Base-by-base conservation (phyloP, 176 grass and related monocot species). In the Stipa capillata region DNA sequence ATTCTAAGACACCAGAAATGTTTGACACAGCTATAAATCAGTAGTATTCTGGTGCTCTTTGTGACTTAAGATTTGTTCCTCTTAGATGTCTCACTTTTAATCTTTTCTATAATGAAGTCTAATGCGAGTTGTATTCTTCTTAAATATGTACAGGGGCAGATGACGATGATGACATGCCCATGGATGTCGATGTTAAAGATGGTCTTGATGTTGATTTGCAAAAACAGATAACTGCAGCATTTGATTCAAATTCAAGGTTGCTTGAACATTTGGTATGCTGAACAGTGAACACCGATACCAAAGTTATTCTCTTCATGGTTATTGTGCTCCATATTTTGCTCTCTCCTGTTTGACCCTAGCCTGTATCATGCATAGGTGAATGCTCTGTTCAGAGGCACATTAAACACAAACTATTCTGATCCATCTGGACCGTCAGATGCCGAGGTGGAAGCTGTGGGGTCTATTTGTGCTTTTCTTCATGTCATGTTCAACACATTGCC, bases 401-500 rank as follows among this genome's bases (percentile, higher is more conserved):
- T 77, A 70, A 85, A 41, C 81, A 93, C 76, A 72, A 68, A 80
- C 58, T 77, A 84, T 89, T 87, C 81, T 44, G 76, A 82, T 83
- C 53, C 39, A 69, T 43, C 88, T 82, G 88, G 42, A 33, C 90
- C 81, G 6, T 87, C 96, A 82, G 79, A 88, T 77, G 82, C 69
- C 8, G 94, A 92, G 41, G 87, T 92, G 71, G 92, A 98, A 85
- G 90, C 92, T 63, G 88, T 99, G 72, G 87, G 88, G 63, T 94
- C 92, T 85, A 90, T 91, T 82, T 99, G 96, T 86, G 90, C 92
- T 77, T 99, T 99, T 74, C 90, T 99, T 83, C 92, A 95, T 89
- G 85, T 92, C 47, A 81, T 84, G 76, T 93, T 93, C 79, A 89
- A 74, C 81, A 95, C 96, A 58, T 72, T 95, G 52, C 86, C 96